Conservation (phyloP, 2,329 filamentous ascomycete species). For the Aureobasidium sp. region DNA sequence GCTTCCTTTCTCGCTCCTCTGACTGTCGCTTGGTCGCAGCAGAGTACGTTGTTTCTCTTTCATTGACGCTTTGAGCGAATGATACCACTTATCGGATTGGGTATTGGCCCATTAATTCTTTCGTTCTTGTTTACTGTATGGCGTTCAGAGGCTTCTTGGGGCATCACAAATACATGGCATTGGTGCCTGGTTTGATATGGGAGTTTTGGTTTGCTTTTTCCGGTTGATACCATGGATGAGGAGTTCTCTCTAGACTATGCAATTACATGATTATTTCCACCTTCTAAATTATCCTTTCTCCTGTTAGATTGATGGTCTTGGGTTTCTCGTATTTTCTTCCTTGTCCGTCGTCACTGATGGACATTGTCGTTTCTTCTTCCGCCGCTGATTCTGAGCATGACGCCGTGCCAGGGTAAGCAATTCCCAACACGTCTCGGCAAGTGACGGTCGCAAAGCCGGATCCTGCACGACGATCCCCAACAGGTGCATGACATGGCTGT, state of each 20-base stretch:
- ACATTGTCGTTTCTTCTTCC: background rate
- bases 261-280: background rate
- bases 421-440: constrained; percentile 13
- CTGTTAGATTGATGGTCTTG: background rate
- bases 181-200: constrained; percentile 10
- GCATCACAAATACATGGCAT: background rate
- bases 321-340: background rate
- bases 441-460: background rate
- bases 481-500: constrained; percentile 11
- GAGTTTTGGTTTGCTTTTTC: constrained; percentile 5
- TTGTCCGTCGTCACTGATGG: background rate
- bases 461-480: background rate
- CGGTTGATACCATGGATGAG: constrained; percentile 16
- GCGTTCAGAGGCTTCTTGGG: background rate
- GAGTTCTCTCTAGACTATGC: constrained; percentile 13
- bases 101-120: constrained; percentile 11
- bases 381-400: background rate
- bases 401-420: background rate
- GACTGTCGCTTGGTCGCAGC: constrained; percentile 13
- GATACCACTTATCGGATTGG: constrained; percentile 11
- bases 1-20: constrained; percentile 11
- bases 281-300: background rate
- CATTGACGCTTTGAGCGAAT: constrained; percentile 3
- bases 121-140: background rate
- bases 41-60: background rate